Percentiles rank a stretch among this genome's conserved stretches.
Evolutionary conservation across 139 green algal species (phyloP).

Genomic region (Picochlorum sp.): DNA sequence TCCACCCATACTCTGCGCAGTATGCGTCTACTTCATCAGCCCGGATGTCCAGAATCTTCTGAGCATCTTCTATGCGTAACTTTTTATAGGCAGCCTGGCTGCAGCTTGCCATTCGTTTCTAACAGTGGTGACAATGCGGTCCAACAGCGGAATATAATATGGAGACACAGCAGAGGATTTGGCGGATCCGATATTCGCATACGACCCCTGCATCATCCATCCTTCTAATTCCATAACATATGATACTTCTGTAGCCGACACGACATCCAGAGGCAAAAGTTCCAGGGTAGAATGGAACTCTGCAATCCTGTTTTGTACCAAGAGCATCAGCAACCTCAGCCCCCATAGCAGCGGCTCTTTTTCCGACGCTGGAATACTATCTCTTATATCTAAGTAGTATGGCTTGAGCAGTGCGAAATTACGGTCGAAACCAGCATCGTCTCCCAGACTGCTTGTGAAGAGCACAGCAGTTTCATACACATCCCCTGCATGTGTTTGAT

Average conservation of each 20-base stretch:
- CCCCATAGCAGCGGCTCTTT: conserved; percentile 61
- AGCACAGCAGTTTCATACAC: conserved; percentile 81
- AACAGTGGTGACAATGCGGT: conserved; percentile 8
- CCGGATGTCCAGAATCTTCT: conserved; percentile 67
- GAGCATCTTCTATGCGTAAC: conserved; percentile 65
- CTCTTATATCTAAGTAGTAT: conserved; percentile 72
- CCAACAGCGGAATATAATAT: conserved; percentile 7
- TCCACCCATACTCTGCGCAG: conserved; percentile 20
- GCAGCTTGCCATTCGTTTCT: conserved; percentile 90
- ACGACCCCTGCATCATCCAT: conserved; percentile 94
- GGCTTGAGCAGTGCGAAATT: conserved; percentile 78
- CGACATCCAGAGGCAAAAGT: conserved; percentile 58
- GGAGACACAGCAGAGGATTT: background rate
- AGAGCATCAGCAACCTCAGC: conserved; percentile 85
- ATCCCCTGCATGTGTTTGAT: conserved; percentile 49
- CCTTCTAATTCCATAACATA: conserved; percentile 81
- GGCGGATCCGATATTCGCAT: conserved; percentile 70
- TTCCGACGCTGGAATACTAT: conserved; percentile 44
- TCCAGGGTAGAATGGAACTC: conserved; percentile 98
- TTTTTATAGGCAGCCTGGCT: conserved; percentile 75
- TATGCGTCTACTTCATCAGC: conserved; percentile 51
- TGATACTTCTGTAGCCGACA: background rate
- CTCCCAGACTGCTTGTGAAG: conserved; percentile 57
- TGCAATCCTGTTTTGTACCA: conserved; percentile 91
- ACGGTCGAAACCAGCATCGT: conserved; percentile 82